Evolutionary conservation across 371 early-diverging fungal genomes (phyloP).

Genomic region (Saksenaea vasiformis): DNA sequence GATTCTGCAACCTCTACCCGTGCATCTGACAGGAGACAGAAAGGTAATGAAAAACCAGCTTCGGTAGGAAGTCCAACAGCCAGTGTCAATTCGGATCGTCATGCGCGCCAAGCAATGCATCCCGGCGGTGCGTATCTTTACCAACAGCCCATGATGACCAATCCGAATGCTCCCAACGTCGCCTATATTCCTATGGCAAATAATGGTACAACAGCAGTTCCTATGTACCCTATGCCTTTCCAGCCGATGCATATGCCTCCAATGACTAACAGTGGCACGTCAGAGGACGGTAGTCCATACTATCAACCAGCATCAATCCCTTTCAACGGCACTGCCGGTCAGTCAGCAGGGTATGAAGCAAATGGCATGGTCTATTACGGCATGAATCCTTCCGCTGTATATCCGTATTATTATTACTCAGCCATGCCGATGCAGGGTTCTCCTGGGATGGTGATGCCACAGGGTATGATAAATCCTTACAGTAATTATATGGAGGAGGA

Average conservation of each 20-base stretch:
- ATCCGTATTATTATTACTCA: constrained; percentile 27
- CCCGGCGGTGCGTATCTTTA: constrained; percentile 11
- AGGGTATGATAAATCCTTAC: background rate
- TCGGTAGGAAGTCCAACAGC: background rate
- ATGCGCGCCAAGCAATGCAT: background rate
- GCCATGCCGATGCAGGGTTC: constrained; percentile 15
- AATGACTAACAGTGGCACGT: background rate
- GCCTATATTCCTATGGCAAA: constrained; percentile 24
- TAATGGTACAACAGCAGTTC: constrained; percentile 16
- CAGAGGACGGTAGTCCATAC: background rate
- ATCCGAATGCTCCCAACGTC: constrained; percentile 9
- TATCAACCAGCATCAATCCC: constrained; percentile 11
- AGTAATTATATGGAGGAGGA: constrained; percentile 1
- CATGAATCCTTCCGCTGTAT: constrained; percentile 32
- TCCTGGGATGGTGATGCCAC: background rate
- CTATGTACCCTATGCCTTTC: constrained; percentile 26
- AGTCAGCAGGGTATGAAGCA: constrained; percentile 33
- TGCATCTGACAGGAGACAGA: background rate
- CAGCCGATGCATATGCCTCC: constrained; percentile 15
- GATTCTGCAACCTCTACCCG: background rate
- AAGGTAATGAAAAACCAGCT: background rate
- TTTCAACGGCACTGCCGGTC: constrained; percentile 1
- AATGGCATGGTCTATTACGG: constrained; percentile 47
- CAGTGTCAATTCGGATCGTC: background rate
- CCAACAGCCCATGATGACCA: constrained; percentile 11